Base-by-base conservation (phyloP, 2,329 filamentous ascomycete genomes). In the Gremmenia infestans region DNA sequence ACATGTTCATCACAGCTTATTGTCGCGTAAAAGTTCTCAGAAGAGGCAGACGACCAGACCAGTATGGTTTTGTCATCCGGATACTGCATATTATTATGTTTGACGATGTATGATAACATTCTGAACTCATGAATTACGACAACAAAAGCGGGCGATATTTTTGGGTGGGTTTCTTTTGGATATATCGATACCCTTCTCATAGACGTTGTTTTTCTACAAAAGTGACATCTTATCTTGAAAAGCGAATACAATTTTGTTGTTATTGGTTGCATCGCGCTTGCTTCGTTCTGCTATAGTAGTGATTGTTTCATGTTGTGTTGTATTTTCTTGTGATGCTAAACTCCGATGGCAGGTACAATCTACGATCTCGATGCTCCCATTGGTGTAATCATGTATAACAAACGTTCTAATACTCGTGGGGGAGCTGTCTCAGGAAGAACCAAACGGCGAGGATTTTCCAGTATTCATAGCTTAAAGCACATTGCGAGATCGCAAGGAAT, bases 161-260 rank as follows among this genome's bases (percentile, higher is more conserved):
- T 19, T 19, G 19, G 19, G 19, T 50, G 25, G 22, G 2, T 48
- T 49, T 28, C 32, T 50, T 52, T 53, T 50, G 39, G 37, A 47
- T 55, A 50, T 53, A 60, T 62, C 14, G 60, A 62, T 62, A 62
- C 60, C 59, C 59, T 50, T 43, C 54, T 54, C 48, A 47, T 53
- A 54, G 43, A 40, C 42, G 35, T 48, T 32, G 14, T 45, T 45
- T 40, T 15, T 40, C 8, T 40, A 40, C 37, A 40, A 40, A 40
- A 40, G 37, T 15, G 37, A 40, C 28, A 32, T 32, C 28, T 32
- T 12, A 32, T 32, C 28, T 32, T 32, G 28, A 32, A 32, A 32
- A 32, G 37, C 15, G n/a, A 40, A 17, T 17, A 40, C 17, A 17
- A 2, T 40, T 15, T 15, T 17, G 15, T 17, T 40, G 4, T 17